Base-by-base conservation (phyloP, 2,329 filamentous ascomycete species). In the Blastomyces emzantsi region DNA sequence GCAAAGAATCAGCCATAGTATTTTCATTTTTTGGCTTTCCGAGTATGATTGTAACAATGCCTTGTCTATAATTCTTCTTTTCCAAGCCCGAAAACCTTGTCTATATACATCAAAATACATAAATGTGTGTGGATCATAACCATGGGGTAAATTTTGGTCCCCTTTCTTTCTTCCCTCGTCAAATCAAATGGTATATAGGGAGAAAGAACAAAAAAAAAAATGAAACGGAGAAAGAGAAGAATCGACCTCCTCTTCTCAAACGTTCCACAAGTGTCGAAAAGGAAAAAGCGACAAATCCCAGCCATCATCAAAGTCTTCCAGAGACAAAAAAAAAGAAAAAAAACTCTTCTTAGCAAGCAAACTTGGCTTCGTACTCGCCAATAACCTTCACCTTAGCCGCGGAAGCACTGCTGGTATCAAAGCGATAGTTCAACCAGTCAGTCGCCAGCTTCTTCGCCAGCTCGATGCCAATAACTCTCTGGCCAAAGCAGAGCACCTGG, bases 361-460 rank as follows among this genome's bases (percentile, higher is more conserved):
- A 70, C 70, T 79, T 68, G 63, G 72, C 69, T 72, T 79, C 77
- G 63, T 78, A 78, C 64, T 79, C 75, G 47, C 69, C 70, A 63
- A 79, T 79, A 45, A 70, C 79, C 69, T 79, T 82, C 45, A 81
- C 82, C 74, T 86, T 87, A 2, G 83, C 83, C 30, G 85, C 85
- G 69, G 83, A 87, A 60, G 82, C 81, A 74, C 86, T 88, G 64
- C 76, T 78, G 54, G 82, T 79, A 75, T 95, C 90, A 76, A 94
- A 94, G 64, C 85, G 80, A 75, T 94, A 92, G n/a, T 85, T 88
- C 43, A 95, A 74, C 90, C 90, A 96, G 80, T 95, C 90, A 73
- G 82, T 86, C 0, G 86, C 90, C 69, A 96, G 74, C 70, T 90
- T 81, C 70, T 90, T 83, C 54, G 90, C 90, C 52, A 95, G 77